Base-by-base conservation (phyloP, 257 asterid species). In the Lavandula angustifolia region DNA sequence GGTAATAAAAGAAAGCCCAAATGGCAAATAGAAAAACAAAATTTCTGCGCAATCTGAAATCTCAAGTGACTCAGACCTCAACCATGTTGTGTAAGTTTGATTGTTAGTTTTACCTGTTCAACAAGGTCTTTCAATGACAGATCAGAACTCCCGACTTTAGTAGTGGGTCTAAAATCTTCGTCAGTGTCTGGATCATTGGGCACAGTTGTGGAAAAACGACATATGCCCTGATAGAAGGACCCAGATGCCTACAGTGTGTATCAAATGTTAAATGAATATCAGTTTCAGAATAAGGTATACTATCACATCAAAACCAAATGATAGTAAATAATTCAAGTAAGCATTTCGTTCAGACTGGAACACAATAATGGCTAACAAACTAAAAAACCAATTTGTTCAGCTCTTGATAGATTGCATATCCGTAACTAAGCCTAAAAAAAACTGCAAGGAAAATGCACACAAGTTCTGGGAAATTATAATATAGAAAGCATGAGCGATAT, bases 121-220 rank as follows among this genome's bases (percentile, higher is more conserved):
- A 92, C 92, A 63, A 87, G 81, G 54, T 85, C 83, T 72, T 76
- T 81, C 71, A 89, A 73, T 7, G 90, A 77, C 51, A 78, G 29
- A 48, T 75, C 83, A 69, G 96, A 83, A 58, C 66, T 73, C 65
- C 78, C 87, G 70, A 71, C 29, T 75, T 89, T 92, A 73, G 78
- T 80, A 0, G 92, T 72, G 54, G 97, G 96, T 69, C 66, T 73
- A 73, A 92, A 87, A 77, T 92, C 99, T 70, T 87, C 96, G 53
- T 87, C 97, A 0, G 92, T 92, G 71, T 85, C 98, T 22, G 95
- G 83, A 68, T 92, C 96, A 82, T 73, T 71, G 46, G 94, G 91
- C 63, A 70, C 81, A 50, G 78, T 43, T 6, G 88, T 81, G 42
- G 91, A 89, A 62, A 78, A 85, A 33, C 71, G 77, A 58, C 33